Evolutionary conservation across 768 basidiomycete genomes (phyloP), one percentile per base, ranked within the genome.

Genomic region (Mycena rosella): DNA sequence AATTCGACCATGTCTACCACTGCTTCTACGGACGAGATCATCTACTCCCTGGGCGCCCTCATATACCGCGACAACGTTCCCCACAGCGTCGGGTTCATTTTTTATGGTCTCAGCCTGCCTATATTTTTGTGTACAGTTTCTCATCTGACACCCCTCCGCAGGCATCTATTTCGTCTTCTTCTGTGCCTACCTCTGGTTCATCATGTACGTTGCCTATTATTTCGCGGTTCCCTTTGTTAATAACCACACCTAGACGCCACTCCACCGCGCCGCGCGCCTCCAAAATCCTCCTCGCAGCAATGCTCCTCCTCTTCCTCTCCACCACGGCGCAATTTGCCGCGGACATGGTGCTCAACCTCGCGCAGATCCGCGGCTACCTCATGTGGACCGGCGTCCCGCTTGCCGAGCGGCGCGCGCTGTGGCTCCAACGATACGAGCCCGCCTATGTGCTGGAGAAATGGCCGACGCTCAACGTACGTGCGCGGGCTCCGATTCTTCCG

Each of bases 271-370:
- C 38, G 38, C 38, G 38, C 38, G 38, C 38, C 17, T 4, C 38
- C 5, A 40, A 40, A 15, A 18, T 56, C 48, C 58, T 61, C 17
- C n/a, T 67, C 5, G 24, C 29, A n/a, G 65, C 53, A 22, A 52
- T 67, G 45, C 27, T 67, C 26, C 65, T 67, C n/a, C 65, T 67
- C 27, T 67, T 44, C 32, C 26, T 67, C 14, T 67, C 65, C n/a
- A 29, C 65, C 55, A 67, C 65, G 9, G 52, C 51, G 15, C 65
- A 67, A 60, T 60, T 44, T 38, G 17, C 48, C 15, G 22, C 26
- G 40, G 59, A 67, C 52, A 57, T 67, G 58, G 14, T 48, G 17
- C 13, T 60, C 9, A 60, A 22, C 20, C 36, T 67, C 38, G 44
- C 47, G 29, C 58, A 60, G 24, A 57, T 67, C 42, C 18, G 36